Percentiles rank a stretch among this genome's conserved stretches.
Conservation (phyloP, 1,284 basidiomycete species). For the Tranzscheliella williamsii region DNA sequence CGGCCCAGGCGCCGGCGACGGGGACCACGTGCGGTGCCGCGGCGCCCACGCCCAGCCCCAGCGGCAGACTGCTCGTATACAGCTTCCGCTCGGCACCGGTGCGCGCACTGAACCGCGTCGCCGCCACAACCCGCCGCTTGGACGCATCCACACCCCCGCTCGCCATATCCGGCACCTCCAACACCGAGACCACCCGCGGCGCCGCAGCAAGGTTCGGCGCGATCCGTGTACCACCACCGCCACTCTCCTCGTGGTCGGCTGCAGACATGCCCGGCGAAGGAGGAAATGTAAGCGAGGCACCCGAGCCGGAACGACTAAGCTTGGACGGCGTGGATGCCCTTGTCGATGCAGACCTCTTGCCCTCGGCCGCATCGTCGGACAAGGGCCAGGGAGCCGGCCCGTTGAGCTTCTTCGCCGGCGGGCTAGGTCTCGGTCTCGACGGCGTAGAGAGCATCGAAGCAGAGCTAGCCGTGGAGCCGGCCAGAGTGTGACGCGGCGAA, state of each 20-base stretch:
- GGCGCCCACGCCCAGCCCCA: slow-evolving; percentile 4
- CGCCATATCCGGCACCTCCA: slow-evolving; percentile 47
- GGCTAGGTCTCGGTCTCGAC: slow-evolving; percentile 21
- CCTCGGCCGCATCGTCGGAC: slow-evolving; percentile 4
- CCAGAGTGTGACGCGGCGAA: slow-evolving; percentile 15
- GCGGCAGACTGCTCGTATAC: slow-evolving; percentile 46
- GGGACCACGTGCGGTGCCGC: slow-evolving; percentile 6
- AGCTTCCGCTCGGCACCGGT: slow-evolving; percentile 72
- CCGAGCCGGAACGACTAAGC: slow-evolving; percentile 10
- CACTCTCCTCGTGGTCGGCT: neutral
- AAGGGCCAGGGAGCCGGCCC: slow-evolving; percentile 35
- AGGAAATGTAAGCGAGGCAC: slow-evolving; percentile 19
- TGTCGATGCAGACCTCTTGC: neutral
- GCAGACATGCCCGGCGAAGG: slow-evolving; percentile 5
- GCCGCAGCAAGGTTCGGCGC: slow-evolving; percentile 45
- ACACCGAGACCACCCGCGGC: slow-evolving; percentile 38
- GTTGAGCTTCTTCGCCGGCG: slow-evolving; percentile 3
- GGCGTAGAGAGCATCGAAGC: slow-evolving; percentile 14
- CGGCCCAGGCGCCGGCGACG: slow-evolving; percentile 48
- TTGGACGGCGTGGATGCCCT: slow-evolving; percentile 2
- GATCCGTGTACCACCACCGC: slow-evolving; percentile 21
- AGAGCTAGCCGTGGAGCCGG: slow-evolving; percentile 12
- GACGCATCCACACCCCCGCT: slow-evolving; percentile 46
- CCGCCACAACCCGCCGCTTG: slow-evolving; percentile 74
- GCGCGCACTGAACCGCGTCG: slow-evolving; percentile 79